Evolutionary conservation across 2,329 filamentous ascomycete species (phyloP), one percentile per base, ranked within the genome.

Genomic region (Mariannaea elegans): DNA sequence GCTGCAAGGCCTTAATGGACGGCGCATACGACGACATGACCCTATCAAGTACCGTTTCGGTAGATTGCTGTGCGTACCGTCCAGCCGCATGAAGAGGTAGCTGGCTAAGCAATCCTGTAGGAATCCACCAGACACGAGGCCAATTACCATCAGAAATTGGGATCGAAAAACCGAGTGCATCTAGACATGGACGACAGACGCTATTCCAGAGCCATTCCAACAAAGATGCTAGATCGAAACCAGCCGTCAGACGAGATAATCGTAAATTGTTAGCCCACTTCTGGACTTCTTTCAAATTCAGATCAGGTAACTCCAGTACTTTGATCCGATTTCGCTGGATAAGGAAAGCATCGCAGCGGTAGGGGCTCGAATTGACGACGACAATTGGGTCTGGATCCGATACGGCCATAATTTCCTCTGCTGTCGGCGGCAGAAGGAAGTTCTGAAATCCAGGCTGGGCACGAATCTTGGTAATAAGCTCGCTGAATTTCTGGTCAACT

Each of bases 131-230:
- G 7, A 48, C 45, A 13, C 45, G 45, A 23, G 45, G 45, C 45
- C 45, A 48, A 2, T 18, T 16, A 10, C 18, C 24, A 8, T 34
- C 24, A 14, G 42, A 27, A 13, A 23, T 12, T 2, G 24, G 3
- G 6, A 3, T 6, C 7, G n/a, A 18, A 12, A 48, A 48, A n/a
- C 44, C 52, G 1, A 56, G 16, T 4, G 16, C 23, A 16, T 56
- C 23, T 4, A 56, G 14, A 16, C 31, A n/a, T 0, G 44, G 52
- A 4, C 3, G 3, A 7, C 12, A 12, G 24, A 56, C 10, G 24
- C 2, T 13, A 4, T 32, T 13, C 52, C 52, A 56, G 2, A 56
- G 34, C 52, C 52, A 56, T 18, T 49, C 44, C 32, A 56, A 32
- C 7, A 41, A 16, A 12, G 19, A 27, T 3, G 41, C 23, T 7